Evolutionary conservation across 2,329 filamentous ascomycete genomes (phyloP).

Genomic region (Xylaria multiplex): DNA sequence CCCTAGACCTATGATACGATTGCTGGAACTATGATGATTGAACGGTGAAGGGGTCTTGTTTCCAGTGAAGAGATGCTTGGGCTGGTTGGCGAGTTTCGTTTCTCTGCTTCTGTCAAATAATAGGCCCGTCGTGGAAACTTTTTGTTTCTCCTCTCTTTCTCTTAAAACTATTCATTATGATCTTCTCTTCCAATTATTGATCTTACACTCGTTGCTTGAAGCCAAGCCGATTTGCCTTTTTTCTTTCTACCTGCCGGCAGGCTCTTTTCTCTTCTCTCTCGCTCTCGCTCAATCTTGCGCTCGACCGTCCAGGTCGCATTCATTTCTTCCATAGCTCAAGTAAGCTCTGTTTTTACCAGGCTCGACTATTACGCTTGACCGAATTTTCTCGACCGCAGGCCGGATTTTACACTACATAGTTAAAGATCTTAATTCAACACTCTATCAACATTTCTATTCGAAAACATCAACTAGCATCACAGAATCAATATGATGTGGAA

Average conservation of each 20-base stretch:
- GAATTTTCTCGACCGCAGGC: conserved; percentile 43
- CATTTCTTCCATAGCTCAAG: conserved; percentile 35
- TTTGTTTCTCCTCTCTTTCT: conserved; percentile 37
- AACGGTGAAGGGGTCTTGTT: conserved; percentile 16
- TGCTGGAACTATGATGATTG: conserved; percentile 1
- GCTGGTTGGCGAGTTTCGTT: conserved; percentile 31
- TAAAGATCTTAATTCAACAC: conserved; percentile 18
- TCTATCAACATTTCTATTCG: neutral
- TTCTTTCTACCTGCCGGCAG: conserved; percentile 50
- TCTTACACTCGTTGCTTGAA: conserved; percentile 37
- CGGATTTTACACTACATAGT: conserved; percentile 34
- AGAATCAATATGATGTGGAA: conserved; percentile 52
- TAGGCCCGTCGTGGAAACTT: conserved; percentile 32
- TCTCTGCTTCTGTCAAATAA: conserved; percentile 25
- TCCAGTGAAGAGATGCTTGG: conserved; percentile 6
- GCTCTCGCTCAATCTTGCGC: conserved; percentile 37
- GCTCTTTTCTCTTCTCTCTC: conserved; percentile 43
- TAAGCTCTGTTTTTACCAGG: conserved; percentile 21
- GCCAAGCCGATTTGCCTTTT: conserved; percentile 40
- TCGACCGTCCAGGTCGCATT: conserved; percentile 27
- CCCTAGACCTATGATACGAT: conserved; percentile 22
- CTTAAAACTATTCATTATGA: conserved; percentile 33
- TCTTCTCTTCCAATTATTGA: conserved; percentile 38
- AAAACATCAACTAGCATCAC: neutral
- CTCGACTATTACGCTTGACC: conserved; percentile 36